phyloP scores from a whole-genome alignment of 176 grass and related monocot genomes.

The Carex parvula region DNA sequence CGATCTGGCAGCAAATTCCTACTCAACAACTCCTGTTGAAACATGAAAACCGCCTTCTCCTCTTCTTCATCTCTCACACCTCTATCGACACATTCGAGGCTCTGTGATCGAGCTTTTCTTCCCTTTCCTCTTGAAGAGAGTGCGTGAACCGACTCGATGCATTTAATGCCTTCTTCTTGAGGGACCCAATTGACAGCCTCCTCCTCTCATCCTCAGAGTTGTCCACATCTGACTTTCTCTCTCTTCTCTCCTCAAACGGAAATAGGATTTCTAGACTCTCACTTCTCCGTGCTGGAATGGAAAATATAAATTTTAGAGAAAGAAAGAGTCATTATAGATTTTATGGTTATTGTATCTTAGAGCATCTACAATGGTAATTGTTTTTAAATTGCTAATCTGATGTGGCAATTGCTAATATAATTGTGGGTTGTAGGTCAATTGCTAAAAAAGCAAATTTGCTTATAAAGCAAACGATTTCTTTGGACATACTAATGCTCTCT shows the following conservation, averaged over 20 bases:
- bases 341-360: neutral
- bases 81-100: conserved; percentile 59
- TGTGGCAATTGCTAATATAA: no score
- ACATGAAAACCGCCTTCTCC: conserved; percentile 63
- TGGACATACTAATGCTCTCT: no score
- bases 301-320: neutral
- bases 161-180: conserved; percentile 85
- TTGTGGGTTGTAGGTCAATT: no score
- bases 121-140: conserved; percentile 81
- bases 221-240: conserved; percentile 58
- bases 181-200: conserved; percentile 68
- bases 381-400: no score
- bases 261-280: conserved; percentile 49
- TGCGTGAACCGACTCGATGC: conserved; percentile 71
- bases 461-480: no score
- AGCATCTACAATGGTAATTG: no score
- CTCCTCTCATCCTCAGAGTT: conserved; percentile 86
- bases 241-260: conserved; percentile 53
- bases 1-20: conserved; percentile 56
- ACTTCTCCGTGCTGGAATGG: conserved; percentile 38
- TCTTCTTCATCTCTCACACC: conserved; percentile 76
- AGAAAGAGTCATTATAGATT: neutral
- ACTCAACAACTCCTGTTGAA: conserved; percentile 65
- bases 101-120: conserved; percentile 58
- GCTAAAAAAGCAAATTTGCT: no score